Evolutionary conservation across 2,329 filamentous ascomycete species (phyloP).

Genomic region (Stromatinia cepivora): DNA sequence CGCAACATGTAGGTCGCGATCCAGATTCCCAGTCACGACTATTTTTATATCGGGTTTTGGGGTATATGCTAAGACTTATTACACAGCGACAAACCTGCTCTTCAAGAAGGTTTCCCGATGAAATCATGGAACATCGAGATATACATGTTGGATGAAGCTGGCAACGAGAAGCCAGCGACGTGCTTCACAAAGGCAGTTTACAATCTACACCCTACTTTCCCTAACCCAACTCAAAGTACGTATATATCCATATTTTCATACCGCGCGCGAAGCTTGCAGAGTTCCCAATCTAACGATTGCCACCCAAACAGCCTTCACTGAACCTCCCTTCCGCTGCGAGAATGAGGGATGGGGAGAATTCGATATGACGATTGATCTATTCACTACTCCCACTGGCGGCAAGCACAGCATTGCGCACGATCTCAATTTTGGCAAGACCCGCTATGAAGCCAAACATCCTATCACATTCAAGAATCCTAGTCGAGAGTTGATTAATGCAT

Average conservation of each 20-base stretch:
- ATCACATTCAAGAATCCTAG: slow-evolving; percentile 93
- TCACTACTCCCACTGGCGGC: slow-evolving; percentile 79
- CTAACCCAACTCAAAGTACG: slow-evolving; percentile 81
- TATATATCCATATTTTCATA: slow-evolving; percentile 28
- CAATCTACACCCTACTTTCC: slow-evolving; percentile 91
- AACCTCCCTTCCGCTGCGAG: slow-evolving; percentile 81
- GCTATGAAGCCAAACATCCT: slow-evolving; percentile 79
- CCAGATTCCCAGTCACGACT: neutral
- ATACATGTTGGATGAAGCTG: slow-evolving; percentile 79
- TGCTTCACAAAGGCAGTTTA: slow-evolving; percentile 93
- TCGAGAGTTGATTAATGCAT: slow-evolving; percentile 72
- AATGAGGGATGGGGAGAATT: slow-evolving; percentile 99
- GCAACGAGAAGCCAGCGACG: slow-evolving; percentile 77
- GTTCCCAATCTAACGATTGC: slow-evolving; percentile 18
- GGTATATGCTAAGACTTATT: slow-evolving; percentile 22
- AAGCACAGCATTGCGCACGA: slow-evolving; percentile 83
- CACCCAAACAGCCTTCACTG: slow-evolving; percentile 64
- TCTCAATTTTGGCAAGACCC: slow-evolving; percentile 80
- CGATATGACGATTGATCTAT: slow-evolving; percentile 85
- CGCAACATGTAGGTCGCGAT: slow-evolving; percentile 61
- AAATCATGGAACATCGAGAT: slow-evolving; percentile 88
- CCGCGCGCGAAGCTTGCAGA: slow-evolving; percentile 1
- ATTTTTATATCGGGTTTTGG: neutral
- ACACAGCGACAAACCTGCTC: slow-evolving; percentile 73
- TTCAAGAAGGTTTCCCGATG: slow-evolving; percentile 86